These are phyloP conservation scores for Cercospora citrullina DNA, from an alignment of 2,329 filamentous ascomycete species.

Conservation along the genomic window DNA sequence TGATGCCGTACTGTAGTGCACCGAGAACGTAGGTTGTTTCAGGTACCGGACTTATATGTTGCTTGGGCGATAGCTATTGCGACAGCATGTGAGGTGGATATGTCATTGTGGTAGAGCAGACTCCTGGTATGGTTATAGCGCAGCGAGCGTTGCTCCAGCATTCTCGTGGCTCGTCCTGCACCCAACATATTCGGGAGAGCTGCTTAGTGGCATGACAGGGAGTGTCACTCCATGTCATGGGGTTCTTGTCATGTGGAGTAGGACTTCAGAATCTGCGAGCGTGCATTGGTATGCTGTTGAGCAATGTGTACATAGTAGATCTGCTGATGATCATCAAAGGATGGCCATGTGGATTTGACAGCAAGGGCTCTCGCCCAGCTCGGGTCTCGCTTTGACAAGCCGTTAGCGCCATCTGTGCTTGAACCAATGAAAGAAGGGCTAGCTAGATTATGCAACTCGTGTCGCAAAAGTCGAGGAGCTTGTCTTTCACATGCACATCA, in stretches of 20 bases:
- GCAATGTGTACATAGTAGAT: neutral
- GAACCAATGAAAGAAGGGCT: neutral
- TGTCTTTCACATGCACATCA: neutral
- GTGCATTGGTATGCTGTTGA: neutral
- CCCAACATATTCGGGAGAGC: neutral
- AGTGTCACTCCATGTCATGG: neutral
- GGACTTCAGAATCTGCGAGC: neutral
- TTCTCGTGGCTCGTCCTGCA: neutral
- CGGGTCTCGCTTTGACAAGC: constrained; percentile 7
- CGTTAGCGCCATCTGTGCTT: neutral
- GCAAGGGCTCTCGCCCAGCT: constrained; percentile 8
- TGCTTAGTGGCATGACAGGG: neutral
- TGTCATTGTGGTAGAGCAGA: neutral
- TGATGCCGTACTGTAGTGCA: neutral
- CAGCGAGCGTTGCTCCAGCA: neutral
- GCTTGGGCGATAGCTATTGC: neutral
- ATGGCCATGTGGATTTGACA: constrained; percentile 2
- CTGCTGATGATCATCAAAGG: neutral
- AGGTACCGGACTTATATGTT: neutral
- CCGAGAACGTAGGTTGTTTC: neutral
- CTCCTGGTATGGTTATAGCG: neutral
- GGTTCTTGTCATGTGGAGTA: neutral
- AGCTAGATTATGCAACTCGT: neutral
- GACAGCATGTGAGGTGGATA: neutral
- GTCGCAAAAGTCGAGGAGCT: constrained; percentile 4